Evolutionary conservation across 2,329 filamentous ascomycete genomes (phyloP).

Genomic region (Hymenotorrendiella dingleyae): DNA sequence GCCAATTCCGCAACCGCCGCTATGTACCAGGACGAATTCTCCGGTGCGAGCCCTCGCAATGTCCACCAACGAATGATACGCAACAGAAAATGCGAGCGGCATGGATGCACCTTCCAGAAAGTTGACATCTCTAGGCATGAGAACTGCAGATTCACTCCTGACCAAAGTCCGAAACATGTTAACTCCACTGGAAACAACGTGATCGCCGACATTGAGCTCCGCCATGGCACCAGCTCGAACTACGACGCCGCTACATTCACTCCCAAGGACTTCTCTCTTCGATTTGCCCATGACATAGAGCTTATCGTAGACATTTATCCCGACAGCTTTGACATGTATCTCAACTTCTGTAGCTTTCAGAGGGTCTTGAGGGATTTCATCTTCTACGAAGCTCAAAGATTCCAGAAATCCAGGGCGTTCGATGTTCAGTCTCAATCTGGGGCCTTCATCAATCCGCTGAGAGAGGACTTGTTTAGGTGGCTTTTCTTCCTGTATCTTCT

Average conservation of each 20-base stretch:
- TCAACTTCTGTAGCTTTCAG: conserved; percentile 11
- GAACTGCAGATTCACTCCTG: neutral
- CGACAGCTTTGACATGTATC: conserved; percentile 6
- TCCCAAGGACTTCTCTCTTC: conserved; percentile 8
- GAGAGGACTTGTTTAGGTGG: neutral
- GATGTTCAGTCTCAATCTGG: neutral
- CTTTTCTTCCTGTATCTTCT: neutral
- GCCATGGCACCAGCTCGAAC: neutral
- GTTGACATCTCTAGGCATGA: neutral
- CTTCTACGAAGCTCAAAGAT: conserved; percentile 12
- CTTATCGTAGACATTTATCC: conserved; percentile 15
- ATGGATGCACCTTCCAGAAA: conserved; percentile 19
- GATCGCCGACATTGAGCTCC: neutral
- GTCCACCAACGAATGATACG: conserved; percentile 15
- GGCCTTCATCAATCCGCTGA: neutral
- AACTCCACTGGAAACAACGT: conserved; percentile 14
- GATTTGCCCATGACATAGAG: conserved; percentile 17
- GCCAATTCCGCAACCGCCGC: conserved; percentile 28
- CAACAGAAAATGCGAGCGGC: conserved; percentile 16
- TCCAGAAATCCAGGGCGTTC: conserved; percentile 10
- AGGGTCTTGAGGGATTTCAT: neutral
- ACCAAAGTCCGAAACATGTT: conserved; percentile 16
- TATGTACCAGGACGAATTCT: conserved; percentile 31
- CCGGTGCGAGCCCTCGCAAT: conserved; percentile 10
- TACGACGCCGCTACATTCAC: conserved; percentile 1